Conservation (phyloP, 2,329 filamentous ascomycete species). For the Cladosporium sp. region DNA sequence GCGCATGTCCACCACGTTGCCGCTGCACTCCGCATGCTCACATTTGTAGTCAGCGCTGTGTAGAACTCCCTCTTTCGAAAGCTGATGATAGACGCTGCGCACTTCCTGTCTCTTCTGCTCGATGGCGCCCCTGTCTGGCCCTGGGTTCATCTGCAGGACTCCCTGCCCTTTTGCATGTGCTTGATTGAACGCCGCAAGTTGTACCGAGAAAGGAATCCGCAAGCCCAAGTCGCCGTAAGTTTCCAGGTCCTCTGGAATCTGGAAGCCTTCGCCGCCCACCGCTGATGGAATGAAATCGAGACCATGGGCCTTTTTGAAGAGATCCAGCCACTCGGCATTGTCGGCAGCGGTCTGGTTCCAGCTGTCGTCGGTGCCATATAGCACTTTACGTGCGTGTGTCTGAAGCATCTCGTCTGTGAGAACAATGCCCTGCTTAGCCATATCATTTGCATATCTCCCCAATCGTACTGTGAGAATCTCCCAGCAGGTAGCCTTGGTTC, state of each 20-base stretch:
- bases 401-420: slow-evolving; percentile 55
- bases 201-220: slow-evolving; percentile 38
- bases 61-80: slow-evolving; percentile 30
- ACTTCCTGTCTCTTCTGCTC: slow-evolving; percentile 24
- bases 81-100: slow-evolving; percentile 26
- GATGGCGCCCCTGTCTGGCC: slow-evolving; percentile 21
- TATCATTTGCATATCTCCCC: slow-evolving; percentile 47
- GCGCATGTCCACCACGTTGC: slow-evolving; percentile 32
- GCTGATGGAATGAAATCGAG: slow-evolving; percentile 40
- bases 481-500: slow-evolving; percentile 47
- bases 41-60: slow-evolving; percentile 28
- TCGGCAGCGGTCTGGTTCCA: slow-evolving; percentile 48
- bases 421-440: slow-evolving; percentile 42
- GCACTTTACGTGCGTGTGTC: slow-evolving; percentile 47
- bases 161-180: slow-evolving; percentile 22
- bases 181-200: slow-evolving; percentile 36
- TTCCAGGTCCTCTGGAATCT: slow-evolving; percentile 40
- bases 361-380: slow-evolving; percentile 52
- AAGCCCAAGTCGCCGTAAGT: slow-evolving; percentile 40
- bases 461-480: slow-evolving; percentile 52
- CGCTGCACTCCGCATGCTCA: slow-evolving; percentile 30
- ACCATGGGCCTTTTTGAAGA: slow-evolving; percentile 54
- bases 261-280: slow-evolving; percentile 35
- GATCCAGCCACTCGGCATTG: slow-evolving; percentile 49
- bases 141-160: slow-evolving; percentile 21